phyloP scores from a whole-genome alignment of 768 basidiomycete species.

The Rhodotorula babjevae region DNA sequence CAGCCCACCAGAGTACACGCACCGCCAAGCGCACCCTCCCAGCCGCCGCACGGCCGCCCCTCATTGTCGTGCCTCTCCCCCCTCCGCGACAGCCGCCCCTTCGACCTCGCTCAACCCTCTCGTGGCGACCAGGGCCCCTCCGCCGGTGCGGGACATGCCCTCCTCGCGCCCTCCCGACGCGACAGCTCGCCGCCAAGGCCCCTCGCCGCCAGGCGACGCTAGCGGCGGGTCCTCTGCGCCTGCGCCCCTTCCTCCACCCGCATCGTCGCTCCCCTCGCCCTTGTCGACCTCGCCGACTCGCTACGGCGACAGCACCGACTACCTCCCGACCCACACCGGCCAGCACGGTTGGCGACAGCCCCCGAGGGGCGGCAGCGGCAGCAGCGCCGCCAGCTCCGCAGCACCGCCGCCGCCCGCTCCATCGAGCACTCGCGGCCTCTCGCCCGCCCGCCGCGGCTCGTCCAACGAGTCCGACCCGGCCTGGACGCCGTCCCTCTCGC shows the following conservation, averaged over 20 bases:
- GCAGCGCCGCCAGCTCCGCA: neutral
- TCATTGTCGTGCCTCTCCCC: too few species aligned
- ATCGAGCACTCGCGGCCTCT: neutral
- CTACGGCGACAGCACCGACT: neutral
- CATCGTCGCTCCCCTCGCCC: neutral
- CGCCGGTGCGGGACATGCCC: neutral
- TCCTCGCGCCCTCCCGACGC: neutral
- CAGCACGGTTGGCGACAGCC: neutral
- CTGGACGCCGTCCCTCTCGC: neutral
- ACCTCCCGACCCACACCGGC: neutral
- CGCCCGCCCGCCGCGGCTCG: neutral
- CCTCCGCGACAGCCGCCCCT: neutral
- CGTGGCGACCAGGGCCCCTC: too few species aligned
- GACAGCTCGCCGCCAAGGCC: too few species aligned
- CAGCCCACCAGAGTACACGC: too few species aligned
- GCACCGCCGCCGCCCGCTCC: neutral
- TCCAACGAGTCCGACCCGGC: neutral
- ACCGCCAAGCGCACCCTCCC: too few species aligned
- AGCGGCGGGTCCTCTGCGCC: neutral
- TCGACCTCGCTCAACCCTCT: neutral
- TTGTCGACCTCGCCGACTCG: constrained; percentile 1
- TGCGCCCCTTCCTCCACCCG: neutral
- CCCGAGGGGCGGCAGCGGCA: neutral
- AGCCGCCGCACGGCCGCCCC: too few species aligned
- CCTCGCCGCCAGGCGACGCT: too few species aligned